A percentile compares a stretch with the other conserved stretches of the same genome.
phyloP scores from a whole-genome alignment of 2,329 filamentous ascomycete genomes.

The Bipolaris cookei region DNA sequence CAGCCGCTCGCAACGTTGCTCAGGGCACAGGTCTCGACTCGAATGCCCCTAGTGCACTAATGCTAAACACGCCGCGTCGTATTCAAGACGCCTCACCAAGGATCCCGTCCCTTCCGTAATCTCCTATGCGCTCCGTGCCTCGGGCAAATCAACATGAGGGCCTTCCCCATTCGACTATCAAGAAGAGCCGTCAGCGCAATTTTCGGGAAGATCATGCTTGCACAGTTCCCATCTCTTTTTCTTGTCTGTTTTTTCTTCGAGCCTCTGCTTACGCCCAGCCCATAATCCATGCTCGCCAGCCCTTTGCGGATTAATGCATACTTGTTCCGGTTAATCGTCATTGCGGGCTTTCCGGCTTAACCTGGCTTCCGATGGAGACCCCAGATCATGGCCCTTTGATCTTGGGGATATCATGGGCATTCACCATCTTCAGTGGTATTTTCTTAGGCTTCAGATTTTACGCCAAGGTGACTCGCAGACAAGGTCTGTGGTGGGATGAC shows the following conservation, averaged over 20 bases:
- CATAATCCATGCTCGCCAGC: not conserved
- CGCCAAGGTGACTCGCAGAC: constrained; percentile 33
- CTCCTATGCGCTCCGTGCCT: not conserved
- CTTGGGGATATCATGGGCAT: constrained; percentile 34
- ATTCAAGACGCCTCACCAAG: not conserved
- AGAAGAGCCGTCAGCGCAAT: not conserved
- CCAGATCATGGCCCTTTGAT: constrained; percentile 35
- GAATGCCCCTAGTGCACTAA: constrained; percentile 3
- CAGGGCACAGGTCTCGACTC: not conserved
- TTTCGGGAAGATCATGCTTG: constrained; percentile 5
- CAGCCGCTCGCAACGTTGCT: too few relatives aligned
- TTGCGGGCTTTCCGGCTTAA: constrained; percentile 7
- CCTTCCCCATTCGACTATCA: not conserved
- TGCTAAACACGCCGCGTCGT: constrained; percentile 11
- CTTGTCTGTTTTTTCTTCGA: not conserved
- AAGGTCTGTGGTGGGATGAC: constrained; percentile 41
- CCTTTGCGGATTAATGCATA: constrained; percentile 2
- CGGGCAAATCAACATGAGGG: constrained; percentile 4
- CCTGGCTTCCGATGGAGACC: constrained; percentile 16
- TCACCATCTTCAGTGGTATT: constrained; percentile 27
- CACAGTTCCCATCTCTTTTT: not conserved
- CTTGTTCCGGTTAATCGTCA: not conserved
- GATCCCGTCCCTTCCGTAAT: constrained; percentile 5
- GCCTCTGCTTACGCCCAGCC: not conserved
- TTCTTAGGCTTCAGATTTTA: constrained; percentile 37